Evolutionary conservation across 2,329 filamentous ascomycete species (phyloP).

Genomic region (Sporothrix phasma): DNA sequence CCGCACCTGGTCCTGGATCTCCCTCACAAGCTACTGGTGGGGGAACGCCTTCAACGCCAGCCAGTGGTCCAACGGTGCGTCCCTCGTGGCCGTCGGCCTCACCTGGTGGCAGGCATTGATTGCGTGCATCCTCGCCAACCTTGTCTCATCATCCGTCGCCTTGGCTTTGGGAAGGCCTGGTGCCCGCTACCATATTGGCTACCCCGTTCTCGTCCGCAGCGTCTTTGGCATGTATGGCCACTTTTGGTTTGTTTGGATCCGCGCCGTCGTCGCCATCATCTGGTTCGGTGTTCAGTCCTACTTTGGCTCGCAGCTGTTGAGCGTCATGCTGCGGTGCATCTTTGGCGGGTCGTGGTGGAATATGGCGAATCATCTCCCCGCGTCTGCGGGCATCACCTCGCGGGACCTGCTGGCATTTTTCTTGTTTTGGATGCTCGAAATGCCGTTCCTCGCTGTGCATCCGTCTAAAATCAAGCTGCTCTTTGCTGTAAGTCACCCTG

Average conservation of each 20-base stretch:
- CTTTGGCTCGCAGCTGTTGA: constrained; percentile 15
- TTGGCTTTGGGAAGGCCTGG: constrained; percentile 11
- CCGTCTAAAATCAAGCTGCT: constrained; percentile 32
- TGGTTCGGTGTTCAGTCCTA: constrained; percentile 17
- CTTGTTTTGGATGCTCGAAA: constrained; percentile 28
- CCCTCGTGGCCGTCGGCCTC: constrained; percentile 13
- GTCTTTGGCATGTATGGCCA: constrained; percentile 16
- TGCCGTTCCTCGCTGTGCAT: constrained; percentile 33
- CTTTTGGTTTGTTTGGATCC: constrained; percentile 9
- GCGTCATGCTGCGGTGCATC: constrained; percentile 23
- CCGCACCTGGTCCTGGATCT: constrained; percentile 16
- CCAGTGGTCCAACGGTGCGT: constrained; percentile 15
- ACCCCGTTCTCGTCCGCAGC: constrained; percentile 14
- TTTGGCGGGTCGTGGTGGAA: constrained; percentile 27
- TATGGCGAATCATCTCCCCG: constrained; percentile 27
- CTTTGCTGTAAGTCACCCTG: constrained; percentile 15
- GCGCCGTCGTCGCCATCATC: constrained; percentile 13
- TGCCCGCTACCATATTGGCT: constrained; percentile 17
- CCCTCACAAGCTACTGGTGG: constrained; percentile 16
- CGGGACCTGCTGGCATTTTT: constrained; percentile 28
- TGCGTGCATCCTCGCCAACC: constrained; percentile 8
- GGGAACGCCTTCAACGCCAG: constrained; percentile 17
- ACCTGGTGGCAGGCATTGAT: constrained; percentile 16
- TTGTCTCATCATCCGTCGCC: constrained; percentile 6
- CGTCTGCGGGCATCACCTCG: constrained; percentile 28